Percentiles rank a stretch among this genome's conserved stretches.
Conservation (phyloP, 768 basidiomycete genomes). For the Boletus pseudopeckii region DNA sequence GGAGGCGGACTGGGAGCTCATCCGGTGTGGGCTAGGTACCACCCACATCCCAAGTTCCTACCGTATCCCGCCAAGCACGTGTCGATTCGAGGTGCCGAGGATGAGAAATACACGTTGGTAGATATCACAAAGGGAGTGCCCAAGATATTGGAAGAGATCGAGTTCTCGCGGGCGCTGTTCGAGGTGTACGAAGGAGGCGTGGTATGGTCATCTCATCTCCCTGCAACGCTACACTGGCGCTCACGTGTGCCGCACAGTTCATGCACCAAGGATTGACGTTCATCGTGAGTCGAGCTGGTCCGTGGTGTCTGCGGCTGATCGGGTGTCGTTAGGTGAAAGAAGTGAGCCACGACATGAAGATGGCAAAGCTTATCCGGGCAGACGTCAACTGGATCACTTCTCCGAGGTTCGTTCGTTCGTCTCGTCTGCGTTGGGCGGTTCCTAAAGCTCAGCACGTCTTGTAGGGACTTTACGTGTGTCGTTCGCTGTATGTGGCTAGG, state of each 20-base stretch:
- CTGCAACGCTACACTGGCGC: not conserved
- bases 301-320: conserved; percentile 1
- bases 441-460: not conserved
- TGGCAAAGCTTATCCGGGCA: conserved; percentile 66
- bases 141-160: conserved; percentile 73
- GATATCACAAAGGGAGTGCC: conserved; percentile 47
- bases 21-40: conserved; percentile 53
- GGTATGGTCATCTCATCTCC: conserved; percentile 38
- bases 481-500: not conserved
- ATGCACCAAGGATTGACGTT: conserved; percentile 85
- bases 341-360: conserved; percentile 73
- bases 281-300: conserved; percentile 45
- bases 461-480: conserved; percentile 72
- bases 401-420: conserved; percentile 45
- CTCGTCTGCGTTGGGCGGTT: not conserved
- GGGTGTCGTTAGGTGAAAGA: conserved; percentile 57
- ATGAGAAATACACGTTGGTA: conserved; percentile 75
- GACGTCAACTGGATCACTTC: conserved; percentile 84
- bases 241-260: conserved; percentile 46
- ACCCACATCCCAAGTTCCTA: conserved; percentile 73
- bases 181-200: conserved; percentile 90
- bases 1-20: not conserved
- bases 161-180: conserved; percentile 78
- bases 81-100: conserved; percentile 71
- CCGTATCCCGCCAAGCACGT: conserved; percentile 74